Evolutionary conservation across 2,329 filamentous ascomycete species (phyloP), one percentile per base, ranked within the genome.

Genomic region (Fusarium lateritium): DNA sequence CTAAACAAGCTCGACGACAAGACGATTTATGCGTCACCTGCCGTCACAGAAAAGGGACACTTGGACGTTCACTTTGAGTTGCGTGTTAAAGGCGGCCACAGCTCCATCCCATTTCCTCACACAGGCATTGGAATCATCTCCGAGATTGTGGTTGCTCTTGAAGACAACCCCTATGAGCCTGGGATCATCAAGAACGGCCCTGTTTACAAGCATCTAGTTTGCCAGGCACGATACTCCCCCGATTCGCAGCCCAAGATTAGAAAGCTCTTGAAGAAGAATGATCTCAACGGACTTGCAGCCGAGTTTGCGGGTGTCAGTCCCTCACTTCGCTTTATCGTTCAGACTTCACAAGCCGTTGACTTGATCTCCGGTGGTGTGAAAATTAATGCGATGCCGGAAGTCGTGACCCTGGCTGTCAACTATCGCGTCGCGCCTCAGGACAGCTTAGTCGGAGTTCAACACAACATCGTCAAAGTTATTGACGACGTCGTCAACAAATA

Each of bases 121-220:
- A 92, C 90, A 0, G 89, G 88, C 14, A 92, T 93, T 54, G 91
- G 91, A 8, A 89, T 93, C 66, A 82, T 90, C 56, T 83, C 88
- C 11, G 88, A 93, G 73, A 84, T 92, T 38, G 84, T 92, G 61
- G 83, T 85, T n/a, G 78, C 83, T n/a, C 86, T 93, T 3, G 91
- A 93, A 73, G 77, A 81, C 3, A 80, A 86, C 39, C 82, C 87
- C 0, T 91, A 88, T 75, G 77, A 81, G 5, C 85, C 88, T 2
- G 6, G 60, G 7, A 52, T 81, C 3, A 79, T 83, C 15, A 78
- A 83, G 13, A 78, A 82, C 14, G 88, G 87, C 49, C 88, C 89
- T 0, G 83, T 87, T 26, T 83, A 89, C 64, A 80, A 83, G 50
- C 82, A 87, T 60, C 79, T 91, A 3, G 80, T 86, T 62, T 91